A percentile compares a stretch with the other conserved stretches of the same genome.
phyloP scores from a whole-genome alignment of 2,329 filamentous ascomycete species.

The Cryphonectria japonica region DNA sequence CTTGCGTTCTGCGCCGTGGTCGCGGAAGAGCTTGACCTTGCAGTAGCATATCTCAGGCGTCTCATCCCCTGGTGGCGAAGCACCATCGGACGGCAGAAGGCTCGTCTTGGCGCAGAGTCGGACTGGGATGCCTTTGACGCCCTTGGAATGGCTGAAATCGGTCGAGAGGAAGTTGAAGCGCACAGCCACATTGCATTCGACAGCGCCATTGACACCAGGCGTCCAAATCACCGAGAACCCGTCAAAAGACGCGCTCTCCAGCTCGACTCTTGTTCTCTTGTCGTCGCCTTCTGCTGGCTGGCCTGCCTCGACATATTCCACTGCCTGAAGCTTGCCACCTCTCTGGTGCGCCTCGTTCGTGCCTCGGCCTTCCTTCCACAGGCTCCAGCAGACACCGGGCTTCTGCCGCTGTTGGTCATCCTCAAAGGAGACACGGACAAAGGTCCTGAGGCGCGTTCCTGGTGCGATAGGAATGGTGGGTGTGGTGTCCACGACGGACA shows the following conservation, averaged over 20 bases:
- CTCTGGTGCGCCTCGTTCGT: slow-evolving; percentile 93
- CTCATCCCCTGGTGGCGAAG: slow-evolving; percentile 47
- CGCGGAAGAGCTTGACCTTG: slow-evolving; percentile 95
- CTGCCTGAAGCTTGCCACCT: slow-evolving; percentile 88
- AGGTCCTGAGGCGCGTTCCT: slow-evolving; percentile 81
- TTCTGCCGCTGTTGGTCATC: slow-evolving; percentile 90
- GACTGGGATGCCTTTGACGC: slow-evolving; percentile 96
- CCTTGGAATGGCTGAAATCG: slow-evolving; percentile 98
- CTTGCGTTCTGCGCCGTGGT: slow-evolving; percentile 94
- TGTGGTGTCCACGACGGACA: slow-evolving; percentile 80
- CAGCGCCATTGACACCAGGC: slow-evolving; percentile 66
- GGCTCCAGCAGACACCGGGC: slow-evolving; percentile 70
- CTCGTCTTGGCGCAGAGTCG: slow-evolving; percentile 91
- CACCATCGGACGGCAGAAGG: slow-evolving; percentile 54
- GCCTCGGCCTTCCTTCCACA: slow-evolving; percentile 96
- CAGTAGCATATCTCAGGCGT: slow-evolving; percentile 83
- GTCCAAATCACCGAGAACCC: slow-evolving; percentile 93
- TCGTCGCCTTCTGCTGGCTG: slow-evolving; percentile 65
- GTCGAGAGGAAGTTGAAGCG: slow-evolving; percentile 99
- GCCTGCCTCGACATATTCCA: slow-evolving; percentile 81
- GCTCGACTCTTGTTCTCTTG: slow-evolving; percentile 68
- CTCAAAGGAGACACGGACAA: slow-evolving; percentile 93
- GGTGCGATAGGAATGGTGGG: slow-evolving; percentile 61
- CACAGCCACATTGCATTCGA: slow-evolving; percentile 85
- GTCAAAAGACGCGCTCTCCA: slow-evolving; percentile 84